Conservation (phyloP, 345 rosid genomes). For the Angophora floribunda region DNA sequence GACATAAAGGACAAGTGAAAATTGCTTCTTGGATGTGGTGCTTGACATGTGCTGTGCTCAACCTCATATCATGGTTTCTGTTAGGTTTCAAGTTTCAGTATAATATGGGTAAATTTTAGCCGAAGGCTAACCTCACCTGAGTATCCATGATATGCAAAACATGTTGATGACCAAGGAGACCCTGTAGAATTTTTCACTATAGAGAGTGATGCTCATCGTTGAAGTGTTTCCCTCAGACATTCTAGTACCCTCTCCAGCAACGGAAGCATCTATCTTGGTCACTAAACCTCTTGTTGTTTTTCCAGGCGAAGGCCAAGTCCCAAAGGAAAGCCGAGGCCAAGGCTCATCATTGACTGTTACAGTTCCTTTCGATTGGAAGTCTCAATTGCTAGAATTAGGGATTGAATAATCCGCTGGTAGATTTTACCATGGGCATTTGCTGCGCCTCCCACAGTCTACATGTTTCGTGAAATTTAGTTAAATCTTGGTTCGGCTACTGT, state of each 20-base stretch:
- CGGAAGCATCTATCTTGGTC: background rate
- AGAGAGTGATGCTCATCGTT: background rate
- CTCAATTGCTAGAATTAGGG: conserved; percentile 1
- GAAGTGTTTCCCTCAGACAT: background rate
- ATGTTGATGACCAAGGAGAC: background rate
- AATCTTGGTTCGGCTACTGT: background rate
- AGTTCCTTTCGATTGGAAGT: conserved; percentile 1
- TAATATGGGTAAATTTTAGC: background rate
- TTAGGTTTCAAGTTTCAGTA: background rate
- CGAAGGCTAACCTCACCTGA: background rate
- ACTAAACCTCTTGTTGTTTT: background rate
- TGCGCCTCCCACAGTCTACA: background rate
- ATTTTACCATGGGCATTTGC: background rate
- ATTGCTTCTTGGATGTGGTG: background rate
- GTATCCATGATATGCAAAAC: background rate
- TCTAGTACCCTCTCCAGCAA: background rate
- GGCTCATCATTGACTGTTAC: conserved; percentile 30
- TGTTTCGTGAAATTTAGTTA: background rate
- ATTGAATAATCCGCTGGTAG: background rate
- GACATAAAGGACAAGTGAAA: background rate
- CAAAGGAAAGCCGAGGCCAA: conserved; percentile 28
- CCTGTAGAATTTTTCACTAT: background rate
- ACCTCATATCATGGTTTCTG: background rate
- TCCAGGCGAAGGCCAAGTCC: conserved; percentile 39
- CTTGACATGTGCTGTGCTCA: background rate